Conservation (phyloP, 768 basidiomycete species). For the Phanerochaete sordida region DNA sequence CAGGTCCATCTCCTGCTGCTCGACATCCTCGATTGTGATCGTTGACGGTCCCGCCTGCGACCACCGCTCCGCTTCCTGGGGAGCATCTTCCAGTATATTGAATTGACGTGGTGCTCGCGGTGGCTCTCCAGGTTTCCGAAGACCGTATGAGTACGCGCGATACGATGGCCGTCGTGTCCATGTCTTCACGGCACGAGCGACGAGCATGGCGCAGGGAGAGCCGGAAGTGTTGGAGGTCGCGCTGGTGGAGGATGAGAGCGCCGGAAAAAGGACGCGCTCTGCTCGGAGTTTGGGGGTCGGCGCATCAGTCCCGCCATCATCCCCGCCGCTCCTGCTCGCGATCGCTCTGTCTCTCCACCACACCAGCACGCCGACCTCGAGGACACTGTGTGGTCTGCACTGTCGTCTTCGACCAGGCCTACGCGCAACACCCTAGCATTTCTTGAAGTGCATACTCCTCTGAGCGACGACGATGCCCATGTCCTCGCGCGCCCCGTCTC, state of each 20-base stretch:
- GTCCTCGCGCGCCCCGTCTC: constrained; percentile 31
- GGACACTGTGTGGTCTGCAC: background rate
- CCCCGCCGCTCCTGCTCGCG: background rate
- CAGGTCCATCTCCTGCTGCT: background rate
- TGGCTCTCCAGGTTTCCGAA: background rate
- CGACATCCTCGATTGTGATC: background rate
- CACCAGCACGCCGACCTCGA: too few species aligned
- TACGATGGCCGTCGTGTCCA: background rate
- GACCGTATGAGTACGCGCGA: background rate
- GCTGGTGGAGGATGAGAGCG: background rate
- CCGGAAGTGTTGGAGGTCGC: background rate
- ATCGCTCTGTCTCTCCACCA: background rate
- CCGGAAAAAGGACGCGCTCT: background rate
- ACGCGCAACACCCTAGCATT: too few species aligned
- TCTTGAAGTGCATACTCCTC: background rate
- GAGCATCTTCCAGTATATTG: background rate
- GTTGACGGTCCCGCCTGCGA: background rate
- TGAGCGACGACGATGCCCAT: background rate
- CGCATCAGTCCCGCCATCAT: background rate
- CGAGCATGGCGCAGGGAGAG: background rate
- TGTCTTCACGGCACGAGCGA: background rate
- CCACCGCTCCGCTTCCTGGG: background rate
- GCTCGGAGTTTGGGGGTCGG: background rate
- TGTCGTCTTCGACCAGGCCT: background rate
- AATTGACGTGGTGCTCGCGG: too few species aligned